Percentiles rank a stretch among this genome's conserved stretches.
Conservation (phyloP, 495 filamentous ascomycete species). For the Hypoxylon cercidicola region DNA sequence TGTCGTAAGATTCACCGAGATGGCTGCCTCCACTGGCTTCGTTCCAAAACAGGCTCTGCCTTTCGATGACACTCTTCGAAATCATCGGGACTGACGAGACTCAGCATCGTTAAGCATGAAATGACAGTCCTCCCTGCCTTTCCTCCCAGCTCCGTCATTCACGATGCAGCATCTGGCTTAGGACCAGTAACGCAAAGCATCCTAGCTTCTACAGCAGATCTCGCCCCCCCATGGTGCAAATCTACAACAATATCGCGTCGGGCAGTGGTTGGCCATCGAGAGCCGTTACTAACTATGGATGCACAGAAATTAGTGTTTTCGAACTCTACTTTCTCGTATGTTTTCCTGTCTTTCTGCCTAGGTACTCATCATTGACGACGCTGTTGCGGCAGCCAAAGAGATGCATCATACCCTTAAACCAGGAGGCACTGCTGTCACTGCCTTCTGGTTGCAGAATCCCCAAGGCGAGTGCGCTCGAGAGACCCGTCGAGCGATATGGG, state of each 20-base stretch:
- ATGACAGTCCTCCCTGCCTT: conserved; percentile 7
- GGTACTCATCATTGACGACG: conserved; percentile 31
- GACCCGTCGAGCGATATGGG: conserved; percentile 24
- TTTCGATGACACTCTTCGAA: conserved; percentile 8
- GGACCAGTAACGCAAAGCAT: too few species aligned
- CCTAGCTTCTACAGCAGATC: not conserved
- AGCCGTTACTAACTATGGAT: conserved; percentile 22
- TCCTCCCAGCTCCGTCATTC: not conserved
- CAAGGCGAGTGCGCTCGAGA: conserved; percentile 29
- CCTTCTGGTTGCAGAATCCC: conserved; percentile 35
- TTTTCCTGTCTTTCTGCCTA: conserved; percentile 37
- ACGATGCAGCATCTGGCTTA: conserved; percentile 4
- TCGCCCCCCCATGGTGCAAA: conserved; percentile 13
- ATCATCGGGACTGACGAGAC: conserved; percentile 13
- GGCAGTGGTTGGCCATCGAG: conserved; percentile 9
- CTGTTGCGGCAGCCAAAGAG: conserved; percentile 30
- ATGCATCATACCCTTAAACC: conserved; percentile 45
- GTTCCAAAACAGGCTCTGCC: conserved; percentile 13
- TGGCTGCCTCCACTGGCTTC: conserved; percentile 6
- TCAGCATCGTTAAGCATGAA: conserved; percentile 10
- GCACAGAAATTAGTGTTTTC: conserved; percentile 37
- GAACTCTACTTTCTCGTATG: conserved; percentile 40
- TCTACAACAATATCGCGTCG: conserved; percentile 9
- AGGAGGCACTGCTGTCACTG: conserved; percentile 39
- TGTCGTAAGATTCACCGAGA: not conserved